phyloP scores from a whole-genome alignment of 1,284 basidiomycete genomes.

The Blastosporella zonata region DNA sequence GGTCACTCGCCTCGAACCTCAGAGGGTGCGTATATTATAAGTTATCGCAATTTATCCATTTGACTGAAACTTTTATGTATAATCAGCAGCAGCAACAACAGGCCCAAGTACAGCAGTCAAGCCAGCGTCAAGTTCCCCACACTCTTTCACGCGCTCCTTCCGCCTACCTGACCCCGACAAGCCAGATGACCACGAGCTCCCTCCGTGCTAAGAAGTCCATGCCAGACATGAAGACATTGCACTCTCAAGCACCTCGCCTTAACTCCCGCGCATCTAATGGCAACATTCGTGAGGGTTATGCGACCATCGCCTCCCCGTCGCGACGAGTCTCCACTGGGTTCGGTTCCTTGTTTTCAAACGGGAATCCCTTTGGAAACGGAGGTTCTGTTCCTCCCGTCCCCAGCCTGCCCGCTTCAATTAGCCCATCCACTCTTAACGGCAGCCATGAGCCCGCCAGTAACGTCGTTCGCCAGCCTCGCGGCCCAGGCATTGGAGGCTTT shows the following conservation, averaged over 20 bases:
- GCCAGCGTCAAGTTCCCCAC: constrained; percentile 44
- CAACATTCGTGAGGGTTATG: constrained; percentile 88
- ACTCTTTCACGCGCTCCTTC: constrained; percentile 75
- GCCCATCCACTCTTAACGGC: constrained; percentile 41
- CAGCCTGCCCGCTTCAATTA: constrained; percentile 58
- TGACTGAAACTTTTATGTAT: constrained; percentile 15
- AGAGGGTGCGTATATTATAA: constrained; percentile 50
- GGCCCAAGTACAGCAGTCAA: constrained; percentile 34
- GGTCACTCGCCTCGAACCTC: constrained; percentile 82
- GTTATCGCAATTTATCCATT: background rate
- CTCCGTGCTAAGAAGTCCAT: constrained; percentile 93
- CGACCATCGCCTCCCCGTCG: constrained; percentile 81
- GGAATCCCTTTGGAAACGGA: constrained; percentile 39
- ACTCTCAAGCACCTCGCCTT: constrained; percentile 77
- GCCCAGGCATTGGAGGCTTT: constrained; percentile 72
- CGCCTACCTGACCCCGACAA: constrained; percentile 60
- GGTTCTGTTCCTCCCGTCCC: constrained; percentile 71
- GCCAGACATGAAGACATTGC: constrained; percentile 87
- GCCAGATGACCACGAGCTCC: constrained; percentile 47
- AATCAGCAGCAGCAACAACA: constrained; percentile 36
- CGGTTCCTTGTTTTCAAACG: constrained; percentile 61
- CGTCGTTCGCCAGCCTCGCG: constrained; percentile 78
- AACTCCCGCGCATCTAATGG: constrained; percentile 84
- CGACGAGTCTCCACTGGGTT: constrained; percentile 71
- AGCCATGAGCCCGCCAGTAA: constrained; percentile 44